Evolutionary conservation across 306 rosid genomes (phyloP), one percentile per base, ranked within the genome.

Genomic region (Cicer chorassanicum): DNA sequence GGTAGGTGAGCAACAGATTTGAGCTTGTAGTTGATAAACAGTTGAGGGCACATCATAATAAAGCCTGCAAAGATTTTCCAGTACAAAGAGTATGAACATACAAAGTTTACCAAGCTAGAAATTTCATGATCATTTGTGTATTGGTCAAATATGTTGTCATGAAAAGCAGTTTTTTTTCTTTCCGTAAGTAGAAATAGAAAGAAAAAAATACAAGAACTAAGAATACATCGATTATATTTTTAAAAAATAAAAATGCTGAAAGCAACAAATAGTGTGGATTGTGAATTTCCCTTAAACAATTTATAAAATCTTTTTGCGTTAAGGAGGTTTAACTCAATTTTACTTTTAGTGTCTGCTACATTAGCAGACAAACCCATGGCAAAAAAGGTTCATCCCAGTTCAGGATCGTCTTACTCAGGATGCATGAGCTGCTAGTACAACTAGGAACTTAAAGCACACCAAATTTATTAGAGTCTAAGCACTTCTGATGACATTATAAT

Each of bases 1-100:
- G 99, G 99, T 56, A 94, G 87, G 88, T 94, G 99, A 75, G 99
- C 99, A 72, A 94, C 99, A 55, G 99, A 94, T 86, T 94, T 87
- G 67, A 94, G 95, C 88, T 94, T 94, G 87, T 94, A 94, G 81
- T 94, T 94, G 81, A 94, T 94, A 87, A 94, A 94, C 81, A 94
- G 81, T 62, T 94, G 99, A 34, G 99, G 99, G 84, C 99, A 94
- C 99, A 94, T 94, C 99, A 94, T 94, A 69, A 92, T 90, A 78
- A 94, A 94, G 59, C 98, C 98, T 93, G 88, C 73, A 75, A 41
- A 70, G 66, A 19, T 78, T 56, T 78, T 67, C 45, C 78, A 77
- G 40, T 50, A 80, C n/a, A 57, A 73, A 57, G 46, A 81, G 62
- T 65, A 61, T 21, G 69, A 57, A 43, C 61, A 36, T 29, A 7